Evolutionary conservation across 164 flowering plant genomes (phyloP), one percentile per base, ranked within the genome.

Genomic region (Nelumbo lutea): DNA sequence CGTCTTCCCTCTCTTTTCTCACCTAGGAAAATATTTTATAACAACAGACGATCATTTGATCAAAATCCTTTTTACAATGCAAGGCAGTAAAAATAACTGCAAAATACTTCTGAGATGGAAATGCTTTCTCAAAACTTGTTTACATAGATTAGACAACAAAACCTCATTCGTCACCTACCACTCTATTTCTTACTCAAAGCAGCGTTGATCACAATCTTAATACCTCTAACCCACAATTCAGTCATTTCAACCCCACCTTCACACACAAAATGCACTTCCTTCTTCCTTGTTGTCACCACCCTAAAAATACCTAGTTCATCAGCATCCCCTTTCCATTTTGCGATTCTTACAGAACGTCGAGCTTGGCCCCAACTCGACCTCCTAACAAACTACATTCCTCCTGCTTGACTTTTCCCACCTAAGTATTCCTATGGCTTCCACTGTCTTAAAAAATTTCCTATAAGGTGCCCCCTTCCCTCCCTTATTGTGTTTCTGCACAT

Each of bases 211-310:
- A 88, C 83, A 39, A 86, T 78, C 64, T 74, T 79, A 59, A 90
- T 87, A 60, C 91, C 96, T 70, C 90, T 84, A 6, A 86, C 88
- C 96, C 96, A 90, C 69, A 90, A 45, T 73, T 84, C 69, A 0
- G 96, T 92, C 73, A 67, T 68, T 61, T 87, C 85, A 44, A 43
- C 69, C 8, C 90, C 93, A 68, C 87, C 91, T 2, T 81, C 80
- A 70, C 90, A 84, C 14, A 85, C 88, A 69, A 90, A 90, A 79
- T 90, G 96, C 44, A 90, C 65, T 74, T 83, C 89, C 79, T 76
- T 85, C 75, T 82, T 85, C 83, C 78, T 83, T 4, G 85, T 82
- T 1, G 96, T 90, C 59, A 83, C 77, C 58, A 90, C 85, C 68
- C 81, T 78, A 62, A 90, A 88, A 64, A 86, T 13, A 27, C 93